A percentile compares a stretch with the other conserved stretches of the same genome.
phyloP scores from a whole-genome alignment of 2,329 filamentous ascomycete species.

The Hypomyces perniciosus region DNA sequence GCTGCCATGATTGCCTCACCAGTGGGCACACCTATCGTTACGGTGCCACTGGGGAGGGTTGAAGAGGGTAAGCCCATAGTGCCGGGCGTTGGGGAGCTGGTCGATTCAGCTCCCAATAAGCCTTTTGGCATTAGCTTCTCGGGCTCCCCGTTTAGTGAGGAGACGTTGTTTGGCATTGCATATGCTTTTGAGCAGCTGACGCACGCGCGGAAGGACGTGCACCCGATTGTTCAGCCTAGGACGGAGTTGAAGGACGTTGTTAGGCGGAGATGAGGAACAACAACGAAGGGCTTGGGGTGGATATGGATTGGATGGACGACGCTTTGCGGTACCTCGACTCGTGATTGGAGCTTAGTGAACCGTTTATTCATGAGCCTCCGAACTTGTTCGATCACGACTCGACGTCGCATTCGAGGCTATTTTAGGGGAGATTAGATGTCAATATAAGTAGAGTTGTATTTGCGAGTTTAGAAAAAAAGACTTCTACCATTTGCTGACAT shows the following conservation, averaged over 20 bases:
- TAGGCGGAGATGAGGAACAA: not conserved
- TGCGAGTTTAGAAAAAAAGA: no score
- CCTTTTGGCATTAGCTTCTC: conserved; percentile 59
- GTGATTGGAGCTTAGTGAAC: no score
- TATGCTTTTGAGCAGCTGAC: conserved; percentile 63
- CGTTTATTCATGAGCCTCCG: no score
- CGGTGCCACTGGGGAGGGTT: conserved; percentile 57
- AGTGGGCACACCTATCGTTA: conserved; percentile 55
- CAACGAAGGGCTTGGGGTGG: no score
- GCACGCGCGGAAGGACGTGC: conserved; percentile 20
- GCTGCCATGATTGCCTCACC: conserved; percentile 45
- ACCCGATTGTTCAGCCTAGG: conserved; percentile 23
- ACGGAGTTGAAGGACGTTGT: conserved; percentile 25
- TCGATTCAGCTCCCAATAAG: conserved; percentile 47
- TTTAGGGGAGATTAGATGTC: no score
- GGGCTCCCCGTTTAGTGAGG: conserved; percentile 55
- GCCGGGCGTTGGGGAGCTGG: conserved; percentile 35
- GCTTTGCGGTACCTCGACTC: no score
- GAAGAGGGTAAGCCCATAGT: conserved; percentile 41
- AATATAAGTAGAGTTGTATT: no score
- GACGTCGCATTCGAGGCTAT: no score
- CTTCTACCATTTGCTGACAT: no score
- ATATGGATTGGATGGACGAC: no score
- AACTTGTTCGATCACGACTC: no score
- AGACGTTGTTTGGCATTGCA: conserved; percentile 55